Base-by-base conservation (phyloP, 106 monocot species). In the Dactylorhiza incarnata region DNA sequence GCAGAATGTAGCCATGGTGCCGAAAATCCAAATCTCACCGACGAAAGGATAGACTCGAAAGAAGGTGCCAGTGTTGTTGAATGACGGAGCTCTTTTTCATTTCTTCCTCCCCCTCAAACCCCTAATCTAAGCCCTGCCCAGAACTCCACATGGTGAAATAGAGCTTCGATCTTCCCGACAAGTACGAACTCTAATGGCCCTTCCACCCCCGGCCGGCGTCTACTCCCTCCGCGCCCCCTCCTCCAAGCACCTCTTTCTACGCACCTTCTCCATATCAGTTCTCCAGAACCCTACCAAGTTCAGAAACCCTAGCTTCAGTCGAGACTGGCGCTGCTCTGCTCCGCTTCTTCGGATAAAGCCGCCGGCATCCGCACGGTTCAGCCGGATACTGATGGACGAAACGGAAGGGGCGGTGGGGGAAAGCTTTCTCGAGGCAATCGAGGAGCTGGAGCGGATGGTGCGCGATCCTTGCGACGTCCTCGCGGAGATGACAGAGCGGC, bases 401-500 rank as follows among this genome's bases (percentile, higher is more conserved):
- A 45, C 67, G 47, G 75, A 76, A 12, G 74, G 76, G 53, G 75
- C 77, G 48, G 82, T 84, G 82, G 89, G 89, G 19, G 85, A 86
- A 6, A 86, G 90, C 8, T 86, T 93, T 81, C 82, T 85, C 78
- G 83, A 87, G 45, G 84, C 91, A 8, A 87, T 96, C 62, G 87
- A 89, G 72, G 89, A 93, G 82, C 85, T 96, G 22, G 96, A 96
- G 85, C 83, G 88, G 37, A 87, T 84, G 89, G 81, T 80, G 17
- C 82, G 91, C 0, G 93, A 89, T 59, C 93, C 93, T 5, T 88
- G 85, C 7, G 93, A 93, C 51, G 90, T 90, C 9, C 92, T 95
- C n/a, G 79, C 83, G 6, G 90, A 78, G 75, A 82, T 85, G 85
- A 77, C 82, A 5, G 90, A 81, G 44, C 74, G 84, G 83, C 89